Evolutionary conservation across 371 early-diverging fungal species (phyloP).

Genomic region (Phascolomyces articulosus): DNA sequence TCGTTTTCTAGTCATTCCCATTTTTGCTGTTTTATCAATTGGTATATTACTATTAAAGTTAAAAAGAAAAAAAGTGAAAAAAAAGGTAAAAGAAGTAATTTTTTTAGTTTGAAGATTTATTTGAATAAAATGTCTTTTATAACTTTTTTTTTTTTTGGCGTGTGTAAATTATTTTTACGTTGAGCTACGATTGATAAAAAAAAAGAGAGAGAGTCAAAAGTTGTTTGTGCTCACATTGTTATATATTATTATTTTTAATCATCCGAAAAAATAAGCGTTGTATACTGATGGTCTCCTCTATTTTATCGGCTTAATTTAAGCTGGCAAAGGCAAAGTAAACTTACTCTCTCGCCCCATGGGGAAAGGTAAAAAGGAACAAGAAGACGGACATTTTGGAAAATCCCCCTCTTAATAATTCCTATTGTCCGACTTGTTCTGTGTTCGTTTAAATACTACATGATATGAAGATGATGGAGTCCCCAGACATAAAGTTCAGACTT

Average conservation of each 20-base stretch:
- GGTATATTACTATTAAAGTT: not conserved
- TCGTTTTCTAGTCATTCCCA: slow-evolving; percentile 20
- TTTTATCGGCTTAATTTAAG: slow-evolving; percentile 1
- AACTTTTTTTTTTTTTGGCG: not conserved
- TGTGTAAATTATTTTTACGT: not conserved
- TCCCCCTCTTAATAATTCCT: slow-evolving; percentile 5
- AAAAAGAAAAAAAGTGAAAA: not conserved
- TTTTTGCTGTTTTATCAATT: not conserved
- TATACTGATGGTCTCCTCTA: not conserved
- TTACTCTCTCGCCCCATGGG: slow-evolving; percentile 11
- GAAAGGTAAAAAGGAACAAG: not conserved
- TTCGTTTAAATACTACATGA: too few relatives aligned
- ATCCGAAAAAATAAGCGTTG: not conserved
- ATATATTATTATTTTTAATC: not conserved
- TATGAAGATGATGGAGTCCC: too few relatives aligned
- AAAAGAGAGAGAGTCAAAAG: too few relatives aligned
- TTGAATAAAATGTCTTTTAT: not conserved
- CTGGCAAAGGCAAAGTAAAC: too few relatives aligned
- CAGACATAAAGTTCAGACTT: not conserved
- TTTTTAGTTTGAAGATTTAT: not conserved
- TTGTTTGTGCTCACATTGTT: too few relatives aligned
- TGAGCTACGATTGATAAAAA: not conserved
- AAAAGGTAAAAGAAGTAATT: not conserved
- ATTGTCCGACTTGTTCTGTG: slow-evolving; percentile 11
- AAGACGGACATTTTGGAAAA: slow-evolving; percentile 12